Conservation (phyloP, 1,284 basidiomycete species). For the Moesziomyces globuligerus region DNA sequence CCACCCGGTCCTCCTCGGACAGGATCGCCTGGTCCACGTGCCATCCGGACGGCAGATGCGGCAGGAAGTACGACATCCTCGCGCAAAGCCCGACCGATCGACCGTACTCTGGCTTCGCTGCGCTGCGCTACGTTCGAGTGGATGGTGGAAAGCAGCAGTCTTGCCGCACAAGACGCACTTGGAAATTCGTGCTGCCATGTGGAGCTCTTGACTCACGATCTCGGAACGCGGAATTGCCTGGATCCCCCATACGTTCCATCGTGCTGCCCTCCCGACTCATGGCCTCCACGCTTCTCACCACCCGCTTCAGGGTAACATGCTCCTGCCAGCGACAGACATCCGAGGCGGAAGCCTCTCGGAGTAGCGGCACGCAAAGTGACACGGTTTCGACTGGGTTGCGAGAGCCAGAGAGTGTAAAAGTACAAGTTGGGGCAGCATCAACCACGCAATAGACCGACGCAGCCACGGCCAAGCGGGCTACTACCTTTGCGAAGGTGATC, state of each 20-base stretch:
- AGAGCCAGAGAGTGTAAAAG: background rate
- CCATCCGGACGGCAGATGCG: conserved; percentile 80
- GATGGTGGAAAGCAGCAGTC: too few relatives aligned
- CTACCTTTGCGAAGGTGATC: conserved; percentile 27
- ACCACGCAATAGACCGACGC: too few relatives aligned
- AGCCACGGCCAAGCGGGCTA: too few relatives aligned
- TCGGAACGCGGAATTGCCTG: background rate
- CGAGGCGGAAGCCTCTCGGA: too few relatives aligned
- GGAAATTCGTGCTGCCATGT: background rate
- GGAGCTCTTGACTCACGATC: background rate
- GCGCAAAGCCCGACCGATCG: background rate
- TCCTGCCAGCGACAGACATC: too few relatives aligned
- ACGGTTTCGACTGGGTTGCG: background rate
- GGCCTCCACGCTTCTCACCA: too few relatives aligned
- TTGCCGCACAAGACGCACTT: too few relatives aligned
- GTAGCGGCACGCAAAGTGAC: too few relatives aligned
- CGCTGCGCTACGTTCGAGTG: background rate
- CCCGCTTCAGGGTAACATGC: too few relatives aligned
- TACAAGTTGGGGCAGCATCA: background rate
- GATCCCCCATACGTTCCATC: background rate
- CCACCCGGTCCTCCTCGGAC: conserved; percentile 94
- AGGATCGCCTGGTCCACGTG: conserved; percentile 80
- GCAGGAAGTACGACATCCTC: conserved; percentile 76
- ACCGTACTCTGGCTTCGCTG: too few relatives aligned
- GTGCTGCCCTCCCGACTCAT: too few relatives aligned